These are phyloP conservation scores for Orbilia quercus DNA, from an alignment of 2,329 filamentous ascomycete genomes.

Conservation along the genomic window DNA sequence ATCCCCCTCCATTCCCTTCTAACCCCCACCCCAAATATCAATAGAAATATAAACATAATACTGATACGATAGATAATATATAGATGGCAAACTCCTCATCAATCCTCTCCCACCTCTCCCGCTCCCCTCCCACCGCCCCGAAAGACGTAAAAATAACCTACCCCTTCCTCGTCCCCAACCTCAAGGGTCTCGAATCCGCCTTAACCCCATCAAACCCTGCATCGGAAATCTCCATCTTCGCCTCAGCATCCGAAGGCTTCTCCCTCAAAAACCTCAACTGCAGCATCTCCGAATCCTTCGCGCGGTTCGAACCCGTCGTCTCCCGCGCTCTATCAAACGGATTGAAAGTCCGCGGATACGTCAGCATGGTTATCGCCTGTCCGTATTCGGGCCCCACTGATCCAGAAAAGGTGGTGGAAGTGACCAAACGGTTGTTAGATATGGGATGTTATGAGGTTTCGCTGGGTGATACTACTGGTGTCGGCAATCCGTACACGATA, in stretches of 20 bases:
- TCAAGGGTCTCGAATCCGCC: constrained; percentile 71
- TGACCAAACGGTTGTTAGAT: constrained; percentile 77
- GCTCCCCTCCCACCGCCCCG: constrained; percentile 68
- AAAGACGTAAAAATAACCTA: constrained; percentile 70
- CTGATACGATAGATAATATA: background rate
- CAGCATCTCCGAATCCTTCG: constrained; percentile 77
- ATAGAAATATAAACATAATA: constrained; percentile 25
- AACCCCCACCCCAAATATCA: constrained; percentile 1
- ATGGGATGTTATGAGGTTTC: constrained; percentile 92
- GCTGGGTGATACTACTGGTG: constrained; percentile 88
- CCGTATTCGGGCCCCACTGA: constrained; percentile 78
- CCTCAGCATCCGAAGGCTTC: constrained; percentile 83
- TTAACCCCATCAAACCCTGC: constrained; percentile 62
- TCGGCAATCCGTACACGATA: constrained; percentile 72
- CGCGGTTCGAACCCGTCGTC: constrained; percentile 77
- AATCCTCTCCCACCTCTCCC: constrained; percentile 76
- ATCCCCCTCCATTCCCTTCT: background rate
- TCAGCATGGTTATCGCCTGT: constrained; percentile 83
- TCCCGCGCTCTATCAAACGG: constrained; percentile 73
- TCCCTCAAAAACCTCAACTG: constrained; percentile 85
- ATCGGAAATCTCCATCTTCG: constrained; percentile 82
- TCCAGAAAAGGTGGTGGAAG: constrained; percentile 73
- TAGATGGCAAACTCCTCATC: constrained; percentile 83
- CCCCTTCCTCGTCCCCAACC: constrained; percentile 83
- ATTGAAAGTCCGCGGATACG: constrained; percentile 79